Evolutionary conservation across 306 rosid genomes (phyloP).

Genomic region (Pachyrhizus erosus): DNA sequence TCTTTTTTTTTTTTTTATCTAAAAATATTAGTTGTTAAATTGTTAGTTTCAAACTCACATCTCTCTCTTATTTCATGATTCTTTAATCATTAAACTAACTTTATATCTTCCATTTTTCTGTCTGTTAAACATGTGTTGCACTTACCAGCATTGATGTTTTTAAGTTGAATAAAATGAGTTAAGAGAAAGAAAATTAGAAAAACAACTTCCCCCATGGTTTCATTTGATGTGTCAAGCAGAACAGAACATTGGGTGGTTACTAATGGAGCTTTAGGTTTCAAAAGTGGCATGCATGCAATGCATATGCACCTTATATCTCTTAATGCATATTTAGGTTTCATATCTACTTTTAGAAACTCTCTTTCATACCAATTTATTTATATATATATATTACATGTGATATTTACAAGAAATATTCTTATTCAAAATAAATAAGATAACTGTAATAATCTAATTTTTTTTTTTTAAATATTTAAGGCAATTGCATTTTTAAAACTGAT

Average conservation of each 20-base stretch:
- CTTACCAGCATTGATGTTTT: not conserved
- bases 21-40: too few relatives aligned
- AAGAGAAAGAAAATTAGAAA: not conserved
- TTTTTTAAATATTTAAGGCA: too few relatives aligned
- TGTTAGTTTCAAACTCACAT: too few relatives aligned
- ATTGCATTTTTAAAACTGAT: too few relatives aligned
- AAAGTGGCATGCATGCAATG: not conserved
- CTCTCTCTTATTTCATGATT: too few relatives aligned
- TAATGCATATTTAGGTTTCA: not conserved
- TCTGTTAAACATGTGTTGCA: not conserved
- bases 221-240: not conserved
- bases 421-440: too few relatives aligned
- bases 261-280: not conserved
- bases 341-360: not conserved
- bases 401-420: too few relatives aligned
- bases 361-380: too few relatives aligned
- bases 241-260: not conserved
- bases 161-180: not conserved
- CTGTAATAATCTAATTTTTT: too few relatives aligned
- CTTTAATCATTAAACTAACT: not conserved
- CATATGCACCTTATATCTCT: not conserved
- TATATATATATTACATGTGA: too few relatives aligned
- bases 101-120: not conserved
- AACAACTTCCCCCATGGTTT: not conserved
- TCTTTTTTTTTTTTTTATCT: too few relatives aligned